Percentiles rank a stretch among this genome's conserved stretches.
Evolutionary conservation across 2,329 filamentous ascomycete species (phyloP).

Genomic region (Fusarium chuoi): DNA sequence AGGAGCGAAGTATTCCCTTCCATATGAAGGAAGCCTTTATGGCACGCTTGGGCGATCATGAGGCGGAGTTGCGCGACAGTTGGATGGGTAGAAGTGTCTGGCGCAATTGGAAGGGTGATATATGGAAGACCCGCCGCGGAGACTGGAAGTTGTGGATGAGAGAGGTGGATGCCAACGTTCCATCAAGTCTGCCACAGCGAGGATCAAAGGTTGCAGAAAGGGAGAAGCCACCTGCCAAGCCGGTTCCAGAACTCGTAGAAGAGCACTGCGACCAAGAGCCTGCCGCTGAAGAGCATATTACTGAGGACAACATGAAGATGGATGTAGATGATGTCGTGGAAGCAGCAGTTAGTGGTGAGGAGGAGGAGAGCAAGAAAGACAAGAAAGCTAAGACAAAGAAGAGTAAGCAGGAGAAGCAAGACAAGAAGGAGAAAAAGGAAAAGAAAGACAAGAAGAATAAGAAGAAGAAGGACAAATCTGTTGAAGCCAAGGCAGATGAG

Average conservation of each 20-base stretch:
- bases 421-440: not conserved
- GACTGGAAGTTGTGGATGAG: slow-evolving; percentile 69
- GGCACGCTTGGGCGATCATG: slow-evolving; percentile 57
- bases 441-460: slow-evolving; percentile 26
- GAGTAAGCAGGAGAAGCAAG: slow-evolving; percentile 6
- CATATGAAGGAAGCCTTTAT: slow-evolving; percentile 68
- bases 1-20: slow-evolving; percentile 62
- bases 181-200: slow-evolving; percentile 31
- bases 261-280: slow-evolving; percentile 2
- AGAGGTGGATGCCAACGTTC: slow-evolving; percentile 51
- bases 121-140: slow-evolving; percentile 62
- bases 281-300: not conserved
- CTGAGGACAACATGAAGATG: slow-evolving; percentile 15
- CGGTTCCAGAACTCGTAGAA: not conserved
- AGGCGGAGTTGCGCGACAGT: slow-evolving; percentile 61
- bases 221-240: not conserved
- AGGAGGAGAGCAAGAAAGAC: not conserved
- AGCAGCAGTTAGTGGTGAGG: slow-evolving; percentile 4
- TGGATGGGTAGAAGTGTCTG: slow-evolving; percentile 67
- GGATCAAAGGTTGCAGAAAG: slow-evolving; percentile 21
- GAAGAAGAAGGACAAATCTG: slow-evolving; percentile 18
- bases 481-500: slow-evolving; percentile 6
- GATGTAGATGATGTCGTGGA: slow-evolving; percentile 15
- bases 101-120: slow-evolving; percentile 67
- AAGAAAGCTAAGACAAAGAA: slow-evolving; percentile 6